Base-by-base conservation (phyloP, 768 basidiomycete species). In the Russula earlei region DNA sequence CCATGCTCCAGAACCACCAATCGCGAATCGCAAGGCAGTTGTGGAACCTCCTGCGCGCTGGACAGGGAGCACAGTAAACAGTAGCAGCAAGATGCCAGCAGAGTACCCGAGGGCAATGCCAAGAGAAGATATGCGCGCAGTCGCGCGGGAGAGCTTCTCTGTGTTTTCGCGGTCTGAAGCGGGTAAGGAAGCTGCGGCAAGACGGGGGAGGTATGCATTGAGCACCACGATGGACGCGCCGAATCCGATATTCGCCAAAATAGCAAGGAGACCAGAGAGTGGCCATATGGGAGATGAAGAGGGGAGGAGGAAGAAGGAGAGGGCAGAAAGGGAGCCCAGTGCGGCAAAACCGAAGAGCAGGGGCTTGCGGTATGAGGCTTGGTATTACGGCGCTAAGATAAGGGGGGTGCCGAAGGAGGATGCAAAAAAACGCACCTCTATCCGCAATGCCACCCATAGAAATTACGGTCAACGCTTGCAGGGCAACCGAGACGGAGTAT, bases 391-490 rank as follows among this genome's bases (percentile, higher is more conserved):
- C 14, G 60, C 49, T n/a, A 48, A 29, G 33, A 14, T 5, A 19
- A 10, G 3, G 19, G 3, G 5, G 17, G n/a, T 15, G 19, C 37
- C 1, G 4, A 24, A 43, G n/a, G n/a, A n/a, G n/a, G 25, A 15
- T 33, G 49, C 22, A 33, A 40, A n/a, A n/a, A 41, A 38, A 75
- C 87, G 56, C 63, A 94, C 92, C 83, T 59, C 88, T 82, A 70
- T 98, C 91, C 1, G 94, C 95, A 53, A 95, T 83, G 15, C 83
- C 83, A 7, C 91, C 91, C 77, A 96, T 88, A 5, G 94, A 93
- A 53, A 99, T 92, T 37, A 99, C 92, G 0, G 86, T 90, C n/a
- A 97, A 64, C 0, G 93, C 94, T 67, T 97, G 94, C 0, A 95
- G 69, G 0, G 86, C 85, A 1, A 97, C 94, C 0, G 89, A 91